These are phyloP conservation scores for Phytophthora ohioensis DNA, from an alignment of 352 stramenopile genomes.

Conservation along the genomic window DNA sequence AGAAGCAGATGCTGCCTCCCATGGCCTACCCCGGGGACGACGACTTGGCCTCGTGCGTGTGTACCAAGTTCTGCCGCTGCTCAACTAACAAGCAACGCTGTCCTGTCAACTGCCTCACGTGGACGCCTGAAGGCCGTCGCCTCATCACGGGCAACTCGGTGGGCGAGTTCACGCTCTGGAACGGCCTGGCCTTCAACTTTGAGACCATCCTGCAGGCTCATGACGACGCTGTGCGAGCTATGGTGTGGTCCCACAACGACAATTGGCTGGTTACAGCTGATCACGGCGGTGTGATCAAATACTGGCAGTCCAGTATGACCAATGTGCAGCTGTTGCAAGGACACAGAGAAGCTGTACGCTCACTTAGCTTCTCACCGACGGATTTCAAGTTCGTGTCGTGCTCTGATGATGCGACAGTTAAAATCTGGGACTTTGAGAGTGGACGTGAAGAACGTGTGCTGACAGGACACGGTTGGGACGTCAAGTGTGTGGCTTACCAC, in stretches of 20 bases:
- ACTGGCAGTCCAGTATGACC: conserved; percentile 92
- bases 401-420: conserved; percentile 97
- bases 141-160: conserved; percentile 98
- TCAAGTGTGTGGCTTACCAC: conserved; percentile 98
- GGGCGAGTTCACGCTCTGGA: conserved; percentile 98
- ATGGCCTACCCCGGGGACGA: conserved; percentile 67
- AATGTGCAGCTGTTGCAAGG: conserved; percentile 88
- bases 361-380: conserved; percentile 95
- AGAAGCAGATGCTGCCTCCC: conserved; percentile 82
- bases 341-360: conserved; percentile 93
- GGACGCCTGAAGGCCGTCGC: conserved; percentile 95
- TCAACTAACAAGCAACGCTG: conserved; percentile 93
- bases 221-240: conserved; percentile 87
- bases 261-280: conserved; percentile 93
- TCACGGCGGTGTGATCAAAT: conserved; percentile 92
- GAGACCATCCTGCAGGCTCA: conserved; percentile 97
- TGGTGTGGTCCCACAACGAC: conserved; percentile 93
- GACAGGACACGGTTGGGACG: conserved; percentile 98
- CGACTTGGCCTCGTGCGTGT: conserved; percentile 81
- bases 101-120: conserved; percentile 94
- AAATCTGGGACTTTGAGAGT: conserved; percentile 93
- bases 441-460: conserved; percentile 94
- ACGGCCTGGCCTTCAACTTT: conserved; percentile 97
- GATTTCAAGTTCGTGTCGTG: conserved; percentile 99
- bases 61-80: conserved; percentile 89